Percentiles rank a stretch among this genome's conserved stretches.
These are phyloP conservation scores for Boletus sp. DNA, from an alignment of 768 basidiomycete species.

Conservation along the genomic window DNA sequence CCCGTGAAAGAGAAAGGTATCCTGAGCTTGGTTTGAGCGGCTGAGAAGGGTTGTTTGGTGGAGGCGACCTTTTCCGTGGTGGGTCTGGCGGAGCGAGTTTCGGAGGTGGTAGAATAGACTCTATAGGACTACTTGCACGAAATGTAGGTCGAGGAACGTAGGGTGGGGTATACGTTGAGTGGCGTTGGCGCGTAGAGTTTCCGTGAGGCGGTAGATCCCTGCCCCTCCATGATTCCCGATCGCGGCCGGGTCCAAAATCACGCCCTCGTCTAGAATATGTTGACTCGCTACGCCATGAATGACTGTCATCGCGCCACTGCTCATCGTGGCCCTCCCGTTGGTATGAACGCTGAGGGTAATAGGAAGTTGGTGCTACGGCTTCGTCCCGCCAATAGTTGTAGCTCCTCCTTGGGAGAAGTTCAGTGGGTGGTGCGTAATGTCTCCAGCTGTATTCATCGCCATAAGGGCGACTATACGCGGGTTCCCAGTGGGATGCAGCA, in stretches of 20 bases:
- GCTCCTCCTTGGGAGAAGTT: background rate
- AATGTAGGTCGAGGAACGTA: conserved; percentile 3
- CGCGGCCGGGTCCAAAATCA: conserved; percentile 4
- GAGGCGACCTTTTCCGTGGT: conserved; percentile 3
- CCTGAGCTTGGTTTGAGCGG: conserved; percentile 29
- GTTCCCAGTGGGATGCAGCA: conserved; percentile 5
- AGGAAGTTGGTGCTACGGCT: background rate
- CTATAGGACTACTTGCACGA: conserved; percentile 10
- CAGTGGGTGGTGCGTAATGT: conserved; percentile 9
- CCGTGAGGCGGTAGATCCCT: conserved; percentile 1
- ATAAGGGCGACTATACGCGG: conserved; percentile 1
- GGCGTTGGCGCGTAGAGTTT: conserved; percentile 4
- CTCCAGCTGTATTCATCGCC: conserved; percentile 8
- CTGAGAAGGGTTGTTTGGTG: conserved; percentile 1
- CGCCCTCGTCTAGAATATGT: conserved; percentile 9
- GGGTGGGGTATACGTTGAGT: conserved; percentile 12
- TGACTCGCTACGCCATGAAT: conserved; percentile 5
- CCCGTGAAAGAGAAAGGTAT: conserved; percentile 36
- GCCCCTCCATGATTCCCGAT: conserved; percentile 6
- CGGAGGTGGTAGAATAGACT: background rate
- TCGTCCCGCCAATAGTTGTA: conserved; percentile 30
- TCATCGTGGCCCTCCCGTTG: conserved; percentile 4
- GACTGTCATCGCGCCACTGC: conserved; percentile 13
- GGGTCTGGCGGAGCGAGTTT: background rate
- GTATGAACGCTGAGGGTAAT: conserved; percentile 7